phyloP scores from a whole-genome alignment of 1,284 basidiomycete species.

The Erythrobasidium hasegawianum region DNA sequence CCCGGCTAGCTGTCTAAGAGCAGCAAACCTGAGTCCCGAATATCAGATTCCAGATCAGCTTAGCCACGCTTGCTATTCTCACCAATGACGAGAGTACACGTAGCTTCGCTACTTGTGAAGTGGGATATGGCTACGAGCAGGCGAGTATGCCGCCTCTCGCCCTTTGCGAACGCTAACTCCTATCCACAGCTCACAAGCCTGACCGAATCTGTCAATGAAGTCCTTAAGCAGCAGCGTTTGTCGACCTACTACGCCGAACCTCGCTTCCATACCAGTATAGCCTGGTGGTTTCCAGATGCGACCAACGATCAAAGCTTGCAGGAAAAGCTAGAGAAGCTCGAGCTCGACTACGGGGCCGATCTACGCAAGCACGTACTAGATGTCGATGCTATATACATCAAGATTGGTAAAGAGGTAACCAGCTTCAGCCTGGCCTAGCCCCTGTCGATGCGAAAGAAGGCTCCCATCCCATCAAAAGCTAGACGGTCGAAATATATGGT shows the following conservation, averaged over 20 bases:
- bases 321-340: not conserved
- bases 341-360: not conserved
- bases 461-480: too few relatives aligned
- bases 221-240: conserved; percentile 60
- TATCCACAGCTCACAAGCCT: conserved; percentile 58
- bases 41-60: conserved; percentile 64
- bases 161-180: not conserved
- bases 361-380: conserved; percentile 10
- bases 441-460: too few relatives aligned
- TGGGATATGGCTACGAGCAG: conserved; percentile 70
- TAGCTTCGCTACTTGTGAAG: conserved; percentile 66
- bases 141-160: conserved; percentile 49
- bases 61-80: conserved; percentile 64
- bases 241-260: conserved; percentile 67
- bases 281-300: conserved; percentile 54
- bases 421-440: not conserved
- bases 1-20: not conserved
- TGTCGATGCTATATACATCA: conserved; percentile 1
- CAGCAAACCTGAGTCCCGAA: not conserved
- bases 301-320: not conserved
- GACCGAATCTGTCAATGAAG: conserved; percentile 57
- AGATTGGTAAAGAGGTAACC: conserved; percentile 31
- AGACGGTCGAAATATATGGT: too few relatives aligned
- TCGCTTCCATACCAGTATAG: conserved; percentile 73
- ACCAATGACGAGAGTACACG: conserved; percentile 73